These are phyloP conservation scores for Castanea mollissima DNA, from an alignment of 306 rosid genomes.

Conservation along the genomic window DNA sequence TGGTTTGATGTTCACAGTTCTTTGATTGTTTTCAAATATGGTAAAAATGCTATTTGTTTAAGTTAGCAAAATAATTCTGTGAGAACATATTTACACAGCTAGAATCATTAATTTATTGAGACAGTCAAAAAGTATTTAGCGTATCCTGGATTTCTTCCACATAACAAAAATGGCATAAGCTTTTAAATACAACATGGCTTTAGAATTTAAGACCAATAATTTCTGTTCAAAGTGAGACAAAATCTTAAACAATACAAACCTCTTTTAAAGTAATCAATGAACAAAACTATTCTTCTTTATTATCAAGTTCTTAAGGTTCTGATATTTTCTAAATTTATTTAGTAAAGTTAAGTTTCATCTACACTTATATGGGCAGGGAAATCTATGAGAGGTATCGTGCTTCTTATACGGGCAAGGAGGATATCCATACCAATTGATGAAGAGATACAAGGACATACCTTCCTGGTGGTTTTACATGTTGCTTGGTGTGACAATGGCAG, in stretches of 20 bases:
- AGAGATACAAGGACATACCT: constrained; percentile 75
- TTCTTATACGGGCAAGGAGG: constrained; percentile 57
- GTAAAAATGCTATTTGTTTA: not conserved
- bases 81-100: not conserved
- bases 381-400: constrained; percentile 64
- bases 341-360: not conserved
- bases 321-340: not conserved
- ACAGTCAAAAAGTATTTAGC: not conserved
- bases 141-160: not conserved
- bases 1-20: not conserved
- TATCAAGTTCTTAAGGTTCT: not conserved
- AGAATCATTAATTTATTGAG: no score
- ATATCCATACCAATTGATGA: constrained; percentile 82
- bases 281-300: not conserved
- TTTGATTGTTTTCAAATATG: not conserved
- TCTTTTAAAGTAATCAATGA: not conserved
- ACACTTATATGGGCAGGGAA: constrained; percentile 58
- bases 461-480: constrained; percentile 78
- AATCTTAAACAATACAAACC: not conserved
- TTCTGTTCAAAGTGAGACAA: not conserved
- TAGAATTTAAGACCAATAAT: not conserved
- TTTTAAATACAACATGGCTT: not conserved
- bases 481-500: constrained; percentile 43
- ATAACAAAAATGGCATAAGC: not conserved
- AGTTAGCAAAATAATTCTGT: not conserved